Evolutionary conservation across 495 filamentous ascomycete species (phyloP).

Genomic region (Amorphotheca resinae): DNA sequence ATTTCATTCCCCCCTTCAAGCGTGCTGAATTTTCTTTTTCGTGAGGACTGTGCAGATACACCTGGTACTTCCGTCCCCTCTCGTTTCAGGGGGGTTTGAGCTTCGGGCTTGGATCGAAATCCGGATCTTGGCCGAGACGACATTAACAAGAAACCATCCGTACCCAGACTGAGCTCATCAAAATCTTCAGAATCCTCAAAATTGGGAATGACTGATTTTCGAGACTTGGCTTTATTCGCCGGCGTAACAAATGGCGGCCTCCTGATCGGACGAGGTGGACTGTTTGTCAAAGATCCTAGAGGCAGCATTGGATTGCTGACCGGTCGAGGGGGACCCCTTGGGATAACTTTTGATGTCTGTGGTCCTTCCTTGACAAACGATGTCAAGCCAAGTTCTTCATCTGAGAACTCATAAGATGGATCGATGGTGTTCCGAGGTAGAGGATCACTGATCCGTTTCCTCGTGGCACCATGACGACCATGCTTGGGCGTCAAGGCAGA

Average conservation of each 20-base stretch:
- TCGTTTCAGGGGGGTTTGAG: background rate
- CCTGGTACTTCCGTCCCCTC: conserved; percentile 6
- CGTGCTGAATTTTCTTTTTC: conserved; percentile 11
- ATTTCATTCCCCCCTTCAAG: conserved; percentile 3
- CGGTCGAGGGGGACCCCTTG: background rate
- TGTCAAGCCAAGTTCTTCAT: conserved; percentile 24
- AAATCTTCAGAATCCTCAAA: conserved; percentile 14
- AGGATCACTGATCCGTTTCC: background rate
- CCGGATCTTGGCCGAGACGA: conserved; percentile 8
- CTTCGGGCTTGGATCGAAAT: background rate
- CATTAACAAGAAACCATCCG: conserved; percentile 18
- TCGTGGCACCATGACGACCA: background rate
- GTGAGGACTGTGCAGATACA: background rate
- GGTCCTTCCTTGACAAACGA: conserved; percentile 13
- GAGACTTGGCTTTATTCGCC: background rate
- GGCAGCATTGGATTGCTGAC: background rate
- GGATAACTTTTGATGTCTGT: background rate
- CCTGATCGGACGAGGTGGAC: background rate
- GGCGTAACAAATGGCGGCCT: background rate
- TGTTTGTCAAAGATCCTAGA: background rate
- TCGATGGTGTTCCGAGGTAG: conserved; percentile 19
- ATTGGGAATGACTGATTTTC: background rate
- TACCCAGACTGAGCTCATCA: conserved; percentile 26
- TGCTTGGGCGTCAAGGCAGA: background rate
- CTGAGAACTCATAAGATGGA: conserved; percentile 29